Base-by-base conservation (phyloP, 2,329 filamentous ascomycete genomes). In the Dryadomyces quercivorus region DNA sequence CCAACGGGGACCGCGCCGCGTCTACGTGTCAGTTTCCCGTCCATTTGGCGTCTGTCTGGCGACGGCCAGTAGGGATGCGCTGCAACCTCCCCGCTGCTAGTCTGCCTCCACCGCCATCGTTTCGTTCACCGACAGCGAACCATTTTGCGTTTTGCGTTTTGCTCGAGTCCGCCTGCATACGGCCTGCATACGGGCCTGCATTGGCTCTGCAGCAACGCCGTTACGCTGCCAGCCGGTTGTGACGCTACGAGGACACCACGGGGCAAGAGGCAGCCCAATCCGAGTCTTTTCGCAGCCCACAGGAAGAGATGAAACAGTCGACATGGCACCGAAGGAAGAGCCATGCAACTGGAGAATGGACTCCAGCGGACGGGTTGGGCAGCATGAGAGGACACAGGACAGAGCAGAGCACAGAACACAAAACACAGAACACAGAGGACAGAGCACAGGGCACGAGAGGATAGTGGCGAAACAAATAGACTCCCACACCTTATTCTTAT, bases 121-220 rank as follows among this genome's bases (percentile, higher is more conserved):
- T 46, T 52, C 40, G 40, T 55, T 53, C 59, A 62, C 63, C 62
- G 63, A 64, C 63, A 66, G 64, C 65, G 64, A 60, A 60, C 57
- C 59, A 53, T 56, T 59, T 59, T 53, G 54, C 52, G 58, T 60
- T 63, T 22, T 31, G 20, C 34, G 12, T 36, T n/a, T n/a, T n/a
- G n/a, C 20, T 10, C 20, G 12, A 18, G 51, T 44, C 38, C 44
- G 34, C 22, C 43, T 48, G 51, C 36, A 52, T 51, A 43, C 38
- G 38, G 34, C 22, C 43, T 48, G 51, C 36, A 52, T 51, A 43
- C 38, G 38, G 20, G 13, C 20, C n/a, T 40, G 50, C 42, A 40
- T 26, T 38, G 51, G 26, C 43, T 31, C 31, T 47, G 51, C 44
- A 21, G 46, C 46, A 36, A 9, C 36, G 38, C 45, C 36, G 12